A percentile compares a stretch with the other conserved stretches of the same genome.
phyloP scores from a whole-genome alignment of 2,329 filamentous ascomycete genomes.

The Sporothrix luriei region DNA sequence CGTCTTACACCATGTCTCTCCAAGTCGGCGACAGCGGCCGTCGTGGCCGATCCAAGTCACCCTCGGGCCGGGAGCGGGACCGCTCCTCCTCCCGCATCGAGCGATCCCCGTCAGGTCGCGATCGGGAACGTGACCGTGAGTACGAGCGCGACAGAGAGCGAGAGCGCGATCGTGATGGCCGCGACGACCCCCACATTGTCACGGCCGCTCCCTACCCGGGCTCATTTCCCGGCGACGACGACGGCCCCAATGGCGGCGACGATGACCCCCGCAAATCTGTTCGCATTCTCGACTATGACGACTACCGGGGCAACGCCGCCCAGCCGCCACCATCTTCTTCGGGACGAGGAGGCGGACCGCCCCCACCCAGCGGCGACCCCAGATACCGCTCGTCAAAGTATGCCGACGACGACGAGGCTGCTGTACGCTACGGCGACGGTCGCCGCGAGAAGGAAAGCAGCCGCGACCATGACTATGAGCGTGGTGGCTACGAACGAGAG shows the following conservation, averaged over 20 bases:
- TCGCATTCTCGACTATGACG: slow-evolving; percentile 42
- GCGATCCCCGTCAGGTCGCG: slow-evolving; percentile 35
- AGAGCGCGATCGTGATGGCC: slow-evolving; percentile 21
- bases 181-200: slow-evolving; percentile 41
- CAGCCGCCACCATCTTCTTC: slow-evolving; percentile 35
- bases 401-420: slow-evolving; percentile 43
- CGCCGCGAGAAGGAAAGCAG: slow-evolving; percentile 39
- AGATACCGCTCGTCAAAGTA: slow-evolving; percentile 46
- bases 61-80: slow-evolving; percentile 45
- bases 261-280: slow-evolving; percentile 42
- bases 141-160: slow-evolving; percentile 22
- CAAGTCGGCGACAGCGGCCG: slow-evolving; percentile 51
- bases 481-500: neutral
- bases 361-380: slow-evolving; percentile 37
- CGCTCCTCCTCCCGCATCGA: slow-evolving; percentile 37
- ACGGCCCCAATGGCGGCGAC: slow-evolving; percentile 42
- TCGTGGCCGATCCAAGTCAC: slow-evolving; percentile 54
- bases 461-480: neutral
- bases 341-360: slow-evolving; percentile 22
- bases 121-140: slow-evolving; percentile 45
- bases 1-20: slow-evolving; percentile 50
- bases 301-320: slow-evolving; percentile 41
- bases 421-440: slow-evolving; percentile 38
- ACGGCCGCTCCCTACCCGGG: slow-evolving; percentile 52
- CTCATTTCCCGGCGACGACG: slow-evolving; percentile 48